Base-by-base conservation (phyloP, 108 stramenopile genomes). In the Nitzschia putrida region DNA sequence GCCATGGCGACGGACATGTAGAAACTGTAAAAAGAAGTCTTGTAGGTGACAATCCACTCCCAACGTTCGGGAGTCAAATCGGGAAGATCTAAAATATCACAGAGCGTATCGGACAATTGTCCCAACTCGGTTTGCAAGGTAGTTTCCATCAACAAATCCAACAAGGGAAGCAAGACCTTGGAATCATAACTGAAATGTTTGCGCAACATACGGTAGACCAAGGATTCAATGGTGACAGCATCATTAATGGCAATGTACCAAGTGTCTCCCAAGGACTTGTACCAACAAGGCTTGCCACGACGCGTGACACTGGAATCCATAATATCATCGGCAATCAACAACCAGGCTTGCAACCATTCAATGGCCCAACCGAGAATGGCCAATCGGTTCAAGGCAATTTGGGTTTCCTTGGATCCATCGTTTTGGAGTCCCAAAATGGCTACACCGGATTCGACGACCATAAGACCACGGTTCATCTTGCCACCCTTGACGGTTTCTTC, bases 11-110 rank as follows among this genome's bases (percentile, higher is more conserved):
- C 69, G 63, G 95, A 83, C 72, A 95, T 85, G 79, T 99, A 99
- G 78, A 99, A 99, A 58, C 93, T 90, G 84, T 99, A 99, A 72
- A 94, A 99, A 47, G 95, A 92, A 14, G 99, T 99, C 85, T 99
- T 99, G 91, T 99, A 99, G 40, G 90, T 83, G 68, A 99, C 99
- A 73, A 97, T 98, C 60, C 83, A 68, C 49, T 85, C 71, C 69
- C 90, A 95, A 21, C 97, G 78, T 68, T 94, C 87, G 24, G 84
- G 68, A 22, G 97, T 97, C 58, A 95, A 94, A 9, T 84, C 72
- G 18, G 63, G 51, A 68, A 97, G 76, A 74, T 91, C 89, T 45
- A 89, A 65, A 11, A 87, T 69, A 45, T 84, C 83, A 63, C 85
- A 77, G 22, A 66, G 90, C n/a, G 92, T 78, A 73, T 98, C 97